Base-by-base conservation (phyloP, 495 filamentous ascomycete genomes). In the Polyplosphaeria fusca region DNA sequence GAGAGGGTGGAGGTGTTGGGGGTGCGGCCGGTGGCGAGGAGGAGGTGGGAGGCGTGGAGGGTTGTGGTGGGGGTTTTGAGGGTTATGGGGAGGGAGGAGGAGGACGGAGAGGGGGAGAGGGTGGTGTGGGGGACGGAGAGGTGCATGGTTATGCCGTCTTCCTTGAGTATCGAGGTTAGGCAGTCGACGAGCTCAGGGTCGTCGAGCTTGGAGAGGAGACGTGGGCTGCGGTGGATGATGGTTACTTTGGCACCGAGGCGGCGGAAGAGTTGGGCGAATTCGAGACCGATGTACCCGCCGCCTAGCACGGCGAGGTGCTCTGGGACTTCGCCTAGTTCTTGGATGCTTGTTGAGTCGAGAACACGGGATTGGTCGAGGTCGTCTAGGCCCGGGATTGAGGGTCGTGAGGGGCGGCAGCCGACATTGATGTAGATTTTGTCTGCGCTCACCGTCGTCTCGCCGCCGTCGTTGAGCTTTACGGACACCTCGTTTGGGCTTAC, bases 261-360 rank as follows among this genome's bases (percentile, higher is more conserved):
- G 0, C 71, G 62, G 54, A 79, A 76, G 39, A 79, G 59, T 59
- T 80, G 78, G n/a, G 67, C 76, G 52, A 79, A 79, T 49, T 79
- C 78, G 4, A 78, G 66, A 1, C 76, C 77, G 5, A 80, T 69
- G 50, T 76, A 76, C 1, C 76, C 76, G 20, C 78, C 77, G 14
- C 78, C 77, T 14, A 79, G 50, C 2, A 80, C 70, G 26, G 79
- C 61, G 3, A 80, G 63, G 63, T 79, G 76, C n/a, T 63, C 58
- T 1, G 77, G 77, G 3, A 78, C 75, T 1, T 58, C 54, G 24
- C 60, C 74, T 0, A 79, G 58, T 60, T 80, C 77, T 58, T 71
- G 65, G 13, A 79, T 68, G 19, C 61, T 68, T 7, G 74, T 79
- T 13, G 73, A 80, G 63, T 81, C 72, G 13, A 81, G 64, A 4